Base-by-base conservation (phyloP, 495 filamentous ascomycete genomes). In the Sporormia fimetaria region DNA sequence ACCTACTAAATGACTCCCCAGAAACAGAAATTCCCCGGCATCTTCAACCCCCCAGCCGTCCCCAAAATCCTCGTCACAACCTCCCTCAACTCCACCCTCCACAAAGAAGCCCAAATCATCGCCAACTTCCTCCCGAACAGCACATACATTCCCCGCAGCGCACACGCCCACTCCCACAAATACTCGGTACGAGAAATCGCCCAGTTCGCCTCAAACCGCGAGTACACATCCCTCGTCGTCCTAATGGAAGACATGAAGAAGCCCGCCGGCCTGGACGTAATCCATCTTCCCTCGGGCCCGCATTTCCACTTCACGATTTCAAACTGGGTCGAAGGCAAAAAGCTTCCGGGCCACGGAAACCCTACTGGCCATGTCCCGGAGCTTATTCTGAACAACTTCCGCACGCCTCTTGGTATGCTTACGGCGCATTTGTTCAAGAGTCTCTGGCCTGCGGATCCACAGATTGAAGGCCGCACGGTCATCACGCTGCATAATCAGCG, bases 401-500 rank as follows among this genome's bases (percentile, higher is more conserved):
- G 83, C 51, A 98, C 92, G 0, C 85, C 90, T 0, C 67, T 98
- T 7, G 92, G 92, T 59, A 66, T 93, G 3, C 67, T 94, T n/a
- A 85, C 83, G 0, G 90, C 87, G 8, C 78, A 83, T 47, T 67
- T 93, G 0, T 88, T 96, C 69, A 72, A 79, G 44, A 74, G 74
- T 0, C 61, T 95, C 26, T 95, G 90, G 65, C 87, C 88, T 0
- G 68, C 78, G 2, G 72, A 76, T 37, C 87, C 90, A 3, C 84
- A 98, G 42, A 62, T 94, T 2, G 65, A 72, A 18, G 88, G 88
- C 4, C 65, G 90, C 12, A 86, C 94, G 49, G 86, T 93, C 0
- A 79, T 94, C 21, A 94, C 87, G 4, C 56, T 94, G 31, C 88
- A 95, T 58, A 94, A 94, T 51, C 88, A 95, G 62, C 79, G 90